Conservation (phyloP, 2,329 filamentous ascomycete genomes). For the Fusarium sp. region DNA sequence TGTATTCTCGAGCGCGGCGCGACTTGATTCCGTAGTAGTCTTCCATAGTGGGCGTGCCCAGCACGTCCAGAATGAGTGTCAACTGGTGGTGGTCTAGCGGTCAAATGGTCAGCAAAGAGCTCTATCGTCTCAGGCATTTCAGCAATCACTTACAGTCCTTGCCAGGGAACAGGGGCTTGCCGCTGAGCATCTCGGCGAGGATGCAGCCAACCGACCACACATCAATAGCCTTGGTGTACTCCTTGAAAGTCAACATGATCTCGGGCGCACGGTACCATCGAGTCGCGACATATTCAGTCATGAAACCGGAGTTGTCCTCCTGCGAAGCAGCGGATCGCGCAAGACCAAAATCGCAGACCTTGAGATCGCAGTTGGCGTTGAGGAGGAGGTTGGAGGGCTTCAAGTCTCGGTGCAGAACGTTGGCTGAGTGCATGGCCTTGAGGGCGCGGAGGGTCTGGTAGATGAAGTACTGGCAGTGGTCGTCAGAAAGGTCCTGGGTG, state of each 20-base stretch:
- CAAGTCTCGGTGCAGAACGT: conserved; percentile 95
- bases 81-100: conserved; percentile 91
- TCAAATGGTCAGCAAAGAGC: conserved; percentile 5
- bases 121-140: background rate
- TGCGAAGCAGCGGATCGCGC: conserved; percentile 95
- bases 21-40: conserved; percentile 99
- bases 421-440: conserved; percentile 99
- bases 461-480: conserved; percentile 99
- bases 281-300: conserved; percentile 99
- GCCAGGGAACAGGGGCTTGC: conserved; percentile 96
- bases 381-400: conserved; percentile 97
- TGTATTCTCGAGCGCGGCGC: conserved; percentile 95
- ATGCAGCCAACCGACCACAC: conserved; percentile 99
- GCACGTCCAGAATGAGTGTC: conserved; percentile 94
- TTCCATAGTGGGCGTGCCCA: conserved; percentile 98
- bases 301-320: conserved; percentile 99
- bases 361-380: conserved; percentile 98
- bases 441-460: conserved; percentile 97
- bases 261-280: conserved; percentile 99
- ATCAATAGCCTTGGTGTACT: conserved; percentile 99
- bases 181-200: conserved; percentile 97
- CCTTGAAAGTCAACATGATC: conserved; percentile 99
- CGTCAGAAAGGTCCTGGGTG: conserved; percentile 97
- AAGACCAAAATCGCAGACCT: conserved; percentile 98
- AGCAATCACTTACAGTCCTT: conserved; percentile 83